Evolutionary conservation across 345 rosid genomes (phyloP), one percentile per base, ranked within the genome.

Genomic region (Gossypium anomalum): DNA sequence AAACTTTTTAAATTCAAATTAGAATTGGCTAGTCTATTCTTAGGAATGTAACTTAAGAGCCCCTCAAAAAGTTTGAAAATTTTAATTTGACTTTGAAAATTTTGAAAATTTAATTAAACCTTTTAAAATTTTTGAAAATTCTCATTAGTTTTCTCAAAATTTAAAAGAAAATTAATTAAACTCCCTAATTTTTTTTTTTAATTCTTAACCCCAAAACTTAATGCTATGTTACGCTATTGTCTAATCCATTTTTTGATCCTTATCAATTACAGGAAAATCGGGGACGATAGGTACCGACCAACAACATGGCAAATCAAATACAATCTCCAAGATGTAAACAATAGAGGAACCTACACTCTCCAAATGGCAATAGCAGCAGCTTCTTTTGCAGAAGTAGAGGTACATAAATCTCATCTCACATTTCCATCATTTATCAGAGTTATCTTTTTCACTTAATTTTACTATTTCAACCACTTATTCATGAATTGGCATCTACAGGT

Each of bases 241-340:
- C 6, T 29, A 29, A 29, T 29, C 38, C 6, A 5, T 29, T 29
- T 29, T 59, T 43, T 67, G 12, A 41, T 52, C 67, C n/a, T 58
- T 69, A 3, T 22, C 38, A 0, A 44, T n/a, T 66, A 62, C 75
- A 91, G 97, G 82, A 69, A 81, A 1, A 14, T 2, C 19, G 85
- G 84, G 74, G 82, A 85, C 47, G 25, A 27, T 13, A 82, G 74
- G 12, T 77, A 73, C 52, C 1, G 69, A 60, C 70, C 81, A 53
- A 89, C 98, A 1, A 93, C 98, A 75, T 93, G 98, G 97, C 81
- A 78, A 77, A 87, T 95, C 14, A 74, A 62, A 51, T 93, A 87
- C 70, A 75, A 79, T 13, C 85, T 91, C 14, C 15, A 75, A 61
- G 67, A 62, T 67, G 82, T 83, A 29, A 52, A 8, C 16, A n/a